Conservation (phyloP, 345 rosid genomes). For the Dipteronia dyeriana region DNA sequence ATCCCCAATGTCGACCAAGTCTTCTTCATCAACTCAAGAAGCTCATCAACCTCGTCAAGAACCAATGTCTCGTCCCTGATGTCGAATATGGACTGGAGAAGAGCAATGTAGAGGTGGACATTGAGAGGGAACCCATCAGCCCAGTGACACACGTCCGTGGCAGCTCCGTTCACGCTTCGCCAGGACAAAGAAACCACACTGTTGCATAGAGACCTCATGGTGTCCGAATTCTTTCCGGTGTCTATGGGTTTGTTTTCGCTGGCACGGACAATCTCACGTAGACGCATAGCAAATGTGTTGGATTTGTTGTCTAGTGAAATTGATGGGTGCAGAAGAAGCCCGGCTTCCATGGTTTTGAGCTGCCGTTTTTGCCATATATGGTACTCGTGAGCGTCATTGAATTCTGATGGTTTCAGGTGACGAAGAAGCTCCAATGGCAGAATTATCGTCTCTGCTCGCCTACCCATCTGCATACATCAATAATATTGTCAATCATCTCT, state of each 20-base stretch:
- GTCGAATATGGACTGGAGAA: conserved; percentile 76
- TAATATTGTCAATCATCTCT: neutral
- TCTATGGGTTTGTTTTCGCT: conserved; percentile 53
- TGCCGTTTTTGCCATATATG: conserved; percentile 85
- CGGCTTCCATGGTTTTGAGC: conserved; percentile 73
- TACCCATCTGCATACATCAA: conserved; percentile 55
- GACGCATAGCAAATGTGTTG: conserved; percentile 49
- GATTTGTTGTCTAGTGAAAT: conserved; percentile 72
- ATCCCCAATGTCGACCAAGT: conserved; percentile 90
- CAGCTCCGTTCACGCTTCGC: conserved; percentile 60
- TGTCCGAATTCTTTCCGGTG: conserved; percentile 70
- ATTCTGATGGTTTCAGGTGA: conserved; percentile 77
- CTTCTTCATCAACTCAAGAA: conserved; percentile 82
- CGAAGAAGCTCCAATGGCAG: conserved; percentile 91
- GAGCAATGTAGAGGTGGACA: conserved; percentile 57
- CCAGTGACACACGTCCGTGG: conserved; percentile 88
- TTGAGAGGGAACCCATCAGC: conserved; percentile 92
- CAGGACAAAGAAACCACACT: conserved; percentile 71
- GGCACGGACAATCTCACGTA: conserved; percentile 58
- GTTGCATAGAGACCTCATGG: conserved; percentile 66
- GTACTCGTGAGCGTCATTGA: conserved; percentile 65
- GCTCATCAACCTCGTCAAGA: conserved; percentile 89
- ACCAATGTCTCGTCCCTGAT: conserved; percentile 75
- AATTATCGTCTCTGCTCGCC: conserved; percentile 80
- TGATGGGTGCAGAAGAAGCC: conserved; percentile 72